Conservation (phyloP, 306 rosid species). For the Boehmeria nivea region DNA sequence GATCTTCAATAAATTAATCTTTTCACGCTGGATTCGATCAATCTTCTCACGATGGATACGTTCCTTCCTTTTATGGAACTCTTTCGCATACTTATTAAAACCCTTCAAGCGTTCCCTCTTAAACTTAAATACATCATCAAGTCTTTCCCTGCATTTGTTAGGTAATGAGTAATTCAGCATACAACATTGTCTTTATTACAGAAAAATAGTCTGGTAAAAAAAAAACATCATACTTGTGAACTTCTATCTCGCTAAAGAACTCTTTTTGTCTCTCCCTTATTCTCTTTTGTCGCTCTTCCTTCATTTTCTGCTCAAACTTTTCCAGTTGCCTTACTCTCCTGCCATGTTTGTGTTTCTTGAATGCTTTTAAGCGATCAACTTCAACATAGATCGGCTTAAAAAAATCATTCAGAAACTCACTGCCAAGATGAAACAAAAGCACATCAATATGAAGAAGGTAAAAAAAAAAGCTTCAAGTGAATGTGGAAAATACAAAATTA, state of each 20-base stretch:
- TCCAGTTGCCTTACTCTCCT: slow-evolving; percentile 92
- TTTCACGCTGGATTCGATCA: slow-evolving; percentile 97
- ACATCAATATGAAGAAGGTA: not conserved
- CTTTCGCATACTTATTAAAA: slow-evolving; percentile 84
- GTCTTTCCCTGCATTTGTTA: slow-evolving; percentile 72
- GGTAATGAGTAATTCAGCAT: slow-evolving; percentile 21
- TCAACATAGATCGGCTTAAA: slow-evolving; percentile 75
- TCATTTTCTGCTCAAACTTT: slow-evolving; percentile 93
- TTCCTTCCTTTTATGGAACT: slow-evolving; percentile 94
- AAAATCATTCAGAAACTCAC: slow-evolving; percentile 88
- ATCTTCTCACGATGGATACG: slow-evolving; percentile 97
- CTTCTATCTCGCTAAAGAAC: slow-evolving; percentile 88
- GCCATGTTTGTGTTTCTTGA: slow-evolving; percentile 93
- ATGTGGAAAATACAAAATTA: not conserved
- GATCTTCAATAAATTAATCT: slow-evolving; percentile 93
- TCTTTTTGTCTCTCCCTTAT: slow-evolving; percentile 98
- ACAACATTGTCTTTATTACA: not conserved
- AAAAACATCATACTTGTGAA: slow-evolving; percentile 77
- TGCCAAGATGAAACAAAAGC: slow-evolving; percentile 36
- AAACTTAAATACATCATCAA: slow-evolving; percentile 84
- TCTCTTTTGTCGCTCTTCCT: slow-evolving; percentile 98
- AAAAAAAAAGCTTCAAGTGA: not conserved
- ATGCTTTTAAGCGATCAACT: slow-evolving; percentile 72
- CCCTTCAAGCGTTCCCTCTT: slow-evolving; percentile 93
- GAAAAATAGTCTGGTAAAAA: slow-evolving; percentile 1